Evolutionary conservation across 202 grass and related monocot species (phyloP).

Genomic region (Alloteropsis angusta): DNA sequence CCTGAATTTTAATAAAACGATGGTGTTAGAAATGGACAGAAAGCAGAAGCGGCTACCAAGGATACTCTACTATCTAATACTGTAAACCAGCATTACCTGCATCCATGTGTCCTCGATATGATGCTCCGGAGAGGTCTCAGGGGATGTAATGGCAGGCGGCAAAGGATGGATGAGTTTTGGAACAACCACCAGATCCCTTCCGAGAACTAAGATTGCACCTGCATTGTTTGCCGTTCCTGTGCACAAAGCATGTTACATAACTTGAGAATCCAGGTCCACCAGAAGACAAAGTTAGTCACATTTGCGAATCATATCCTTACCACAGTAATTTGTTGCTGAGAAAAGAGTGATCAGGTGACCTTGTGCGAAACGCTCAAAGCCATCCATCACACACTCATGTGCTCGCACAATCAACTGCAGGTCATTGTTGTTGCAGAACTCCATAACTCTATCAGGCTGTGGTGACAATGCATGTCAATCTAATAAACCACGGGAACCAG

Average conservation of each 20-base stretch:
- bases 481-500: constrained; percentile 2
- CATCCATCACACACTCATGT: constrained; percentile 99
- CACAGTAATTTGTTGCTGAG: constrained; percentile 97
- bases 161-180: constrained; percentile 99
- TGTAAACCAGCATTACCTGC: constrained; percentile 49
- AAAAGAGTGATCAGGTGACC: constrained; percentile 99
- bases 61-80: neutral
- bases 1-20: constrained; percentile 38
- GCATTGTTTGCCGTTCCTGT: constrained; percentile 94
- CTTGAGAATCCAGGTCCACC: neutral
- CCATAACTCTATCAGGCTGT: constrained; percentile 97
- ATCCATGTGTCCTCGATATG: constrained; percentile 95
- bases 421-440: constrained; percentile 99
- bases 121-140: constrained; percentile 65
- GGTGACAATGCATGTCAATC: constrained; percentile 6
- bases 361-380: constrained; percentile 97
- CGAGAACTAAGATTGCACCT: constrained; percentile 92
- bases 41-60: neutral
- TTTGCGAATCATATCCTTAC: constrained; percentile 28
- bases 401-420: constrained; percentile 92
- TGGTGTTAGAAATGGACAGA: constrained; percentile 1
- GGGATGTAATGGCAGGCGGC: constrained; percentile 74
- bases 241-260: constrained; percentile 13
- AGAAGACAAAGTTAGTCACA: neutral
- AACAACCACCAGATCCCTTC: constrained; percentile 94